These are phyloP conservation scores for Hypoxylon sp. DNA, from an alignment of 2,329 filamentous ascomycete species.

Conservation along the genomic window DNA sequence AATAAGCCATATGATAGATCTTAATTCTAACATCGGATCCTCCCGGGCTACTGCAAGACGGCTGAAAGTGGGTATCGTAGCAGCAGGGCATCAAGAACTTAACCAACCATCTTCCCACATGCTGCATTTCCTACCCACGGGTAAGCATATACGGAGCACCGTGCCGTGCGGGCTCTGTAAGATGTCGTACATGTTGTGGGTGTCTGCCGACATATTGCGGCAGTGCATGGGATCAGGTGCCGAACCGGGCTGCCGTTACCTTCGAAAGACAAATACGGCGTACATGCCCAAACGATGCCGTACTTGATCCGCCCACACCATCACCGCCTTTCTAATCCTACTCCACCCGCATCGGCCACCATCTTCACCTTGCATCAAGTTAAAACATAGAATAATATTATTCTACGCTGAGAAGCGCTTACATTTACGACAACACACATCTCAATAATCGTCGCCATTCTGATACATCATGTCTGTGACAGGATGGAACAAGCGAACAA, in stretches of 20 bases:
- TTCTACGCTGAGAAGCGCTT: neutral
- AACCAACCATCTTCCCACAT: neutral
- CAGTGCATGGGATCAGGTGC: neutral
- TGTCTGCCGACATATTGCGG: neutral
- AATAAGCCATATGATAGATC: neutral
- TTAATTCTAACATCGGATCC: neutral
- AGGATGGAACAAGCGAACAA: neutral
- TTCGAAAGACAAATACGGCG: neutral
- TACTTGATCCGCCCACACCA: neutral
- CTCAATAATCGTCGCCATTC: neutral
- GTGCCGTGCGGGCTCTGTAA: constrained; percentile 2
- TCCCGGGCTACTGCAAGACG: neutral
- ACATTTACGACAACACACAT: neutral
- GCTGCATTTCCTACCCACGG: neutral
- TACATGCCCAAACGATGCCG: neutral
- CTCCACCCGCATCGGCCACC: neutral
- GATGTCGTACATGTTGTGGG: neutral
- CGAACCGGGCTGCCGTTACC: neutral
- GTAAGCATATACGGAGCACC: neutral
- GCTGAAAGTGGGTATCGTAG: constrained; percentile 2
- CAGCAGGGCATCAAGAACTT: neutral
- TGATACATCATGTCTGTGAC: neutral
- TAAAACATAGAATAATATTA: neutral
- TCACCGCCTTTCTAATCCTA: neutral
- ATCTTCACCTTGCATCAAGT: neutral